Base-by-base conservation (phyloP, 306 rosid species). In the Comarum palustre region DNA sequence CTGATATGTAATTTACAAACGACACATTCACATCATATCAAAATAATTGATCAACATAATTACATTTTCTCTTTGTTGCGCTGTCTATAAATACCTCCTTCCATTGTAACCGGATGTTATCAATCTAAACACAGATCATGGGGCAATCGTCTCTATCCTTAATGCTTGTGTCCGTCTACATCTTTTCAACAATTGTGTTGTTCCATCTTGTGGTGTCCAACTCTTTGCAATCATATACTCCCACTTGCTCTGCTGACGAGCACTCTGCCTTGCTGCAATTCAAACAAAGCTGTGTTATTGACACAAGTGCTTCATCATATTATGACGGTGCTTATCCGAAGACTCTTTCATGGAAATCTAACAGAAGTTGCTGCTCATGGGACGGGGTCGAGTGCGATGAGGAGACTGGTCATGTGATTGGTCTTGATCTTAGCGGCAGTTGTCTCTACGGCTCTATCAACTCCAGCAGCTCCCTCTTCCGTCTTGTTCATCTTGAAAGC, bases 281-380 rank as follows among this genome's bases (percentile, higher is more conserved):
- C 75, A 77, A 77, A 39, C 25, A 58, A 15, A 68, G 43, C 61
- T 60, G 69, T 38, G 27, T 6, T 15, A 38, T 38, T 4, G 0
- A 60, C 52, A 36, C 8, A 43, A 29, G 17, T 42, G 60, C 46
- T 39, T 66, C 73, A 0, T 41, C 0, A 25, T 60, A 0, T 4
- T 16, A 5, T 9, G 1, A 0, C 0, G 42, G 3, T n/a, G n/a
- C n/a, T n/a, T 75, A 73, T 73, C 60, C 70, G 10, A 73, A 73
- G 77, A 12, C 34, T 51, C 13, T 22, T 15, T 31, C 59, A 0
- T 73, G 70, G 77, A 62, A 61, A 31, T 3, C 31, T n/a, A 73
- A 19, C 1, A 73, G 11, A 17, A 48, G 47, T 11, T 73, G 77
- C 32, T 73, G 77, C 77, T 68, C 51, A 8, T 76, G 80, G 75